Base-by-base conservation (phyloP, 176 grass and related monocot species). In the Phyllostachys edulis region DNA sequence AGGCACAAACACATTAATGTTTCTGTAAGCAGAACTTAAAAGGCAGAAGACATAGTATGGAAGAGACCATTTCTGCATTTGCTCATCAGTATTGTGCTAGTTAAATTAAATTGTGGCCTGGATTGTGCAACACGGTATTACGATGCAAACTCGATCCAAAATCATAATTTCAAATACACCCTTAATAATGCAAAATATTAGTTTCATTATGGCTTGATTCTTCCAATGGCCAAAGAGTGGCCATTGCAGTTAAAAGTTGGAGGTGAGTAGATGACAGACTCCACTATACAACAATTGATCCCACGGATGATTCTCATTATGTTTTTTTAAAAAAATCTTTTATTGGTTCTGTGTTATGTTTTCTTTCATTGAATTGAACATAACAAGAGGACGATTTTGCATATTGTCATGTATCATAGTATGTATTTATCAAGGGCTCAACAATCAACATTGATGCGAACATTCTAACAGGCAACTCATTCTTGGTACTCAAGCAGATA, bases 231-330 rank as follows among this genome's bases (percentile, higher is more conserved):
- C 34, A 6, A 21, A 64, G 15, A 34, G 24, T 49, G 46, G 44
- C 17, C 42, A 20, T 79, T 82, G 67, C 51, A 21, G 21, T 41
- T 81, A 78, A 81, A 80, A 81, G 34, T 80, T 55, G 32, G 34
- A 41, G 42, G 42, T 11, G 42, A 44, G 42, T 44, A 44, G 34
- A 69, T 20, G 34, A 7, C 14, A 54, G 1, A n/a, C 63, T 80
- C 20, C 46, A 40, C 5, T 64, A 32, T 65, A 47, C 32, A 76
- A 29, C 15, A 79, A 64, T 63, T 64, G 41, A 78, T 46, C 15
- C 40, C 17, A 18, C 47, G 59, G 44, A 67, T 38, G 11, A 1
- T 66, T 49, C 44, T 67, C 0, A 7, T 80, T 67, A 21, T n/a
- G n/a, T n/a, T n/a, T n/a, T n/a, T n/a, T n/a, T n/a, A n/a, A n/a